These are phyloP conservation scores for Parmelia sp. DNA, from an alignment of 495 filamentous ascomycete species.

Conservation along the genomic window DNA sequence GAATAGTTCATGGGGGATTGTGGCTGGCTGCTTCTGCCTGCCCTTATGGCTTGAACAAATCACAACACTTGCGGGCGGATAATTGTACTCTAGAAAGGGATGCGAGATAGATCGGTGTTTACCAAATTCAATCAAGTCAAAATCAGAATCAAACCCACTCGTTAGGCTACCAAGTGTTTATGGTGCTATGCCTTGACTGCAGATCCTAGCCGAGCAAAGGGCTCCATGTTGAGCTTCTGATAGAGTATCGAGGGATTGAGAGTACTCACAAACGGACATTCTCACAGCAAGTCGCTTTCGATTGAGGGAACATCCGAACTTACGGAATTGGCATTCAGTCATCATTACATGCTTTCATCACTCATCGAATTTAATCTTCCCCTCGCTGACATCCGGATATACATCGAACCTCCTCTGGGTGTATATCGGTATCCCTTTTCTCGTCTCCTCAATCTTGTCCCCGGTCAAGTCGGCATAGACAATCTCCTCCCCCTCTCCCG, in stretches of 20 bases:
- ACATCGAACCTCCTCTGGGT: conserved; percentile 90
- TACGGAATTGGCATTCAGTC: background rate
- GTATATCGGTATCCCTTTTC: conserved; percentile 78
- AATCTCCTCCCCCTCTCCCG: conserved; percentile 68
- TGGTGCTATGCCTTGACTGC: background rate
- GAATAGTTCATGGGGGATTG: background rate
- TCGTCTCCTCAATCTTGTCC: conserved; percentile 64
- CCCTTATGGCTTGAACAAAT: background rate
- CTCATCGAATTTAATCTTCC: conserved; percentile 26
- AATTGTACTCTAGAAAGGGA: background rate
- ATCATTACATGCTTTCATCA: conserved; percentile 2
- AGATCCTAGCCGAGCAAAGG: background rate
- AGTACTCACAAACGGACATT: background rate
- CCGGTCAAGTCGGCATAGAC: conserved; percentile 68
- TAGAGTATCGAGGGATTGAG: background rate
- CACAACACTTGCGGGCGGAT: background rate
- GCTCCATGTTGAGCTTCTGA: background rate
- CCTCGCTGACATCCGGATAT: conserved; percentile 76
- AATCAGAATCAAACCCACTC: conserved; percentile 1
- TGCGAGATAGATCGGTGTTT: background rate
- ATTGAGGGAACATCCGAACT: background rate
- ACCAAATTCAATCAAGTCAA: background rate
- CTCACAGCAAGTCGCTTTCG: too few species aligned
- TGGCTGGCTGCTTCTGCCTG: conserved; percentile 14
- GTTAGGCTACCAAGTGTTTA: background rate